Conservation (phyloP, 1,139 yeast species). For the Lodderomyces beijingensis region DNA sequence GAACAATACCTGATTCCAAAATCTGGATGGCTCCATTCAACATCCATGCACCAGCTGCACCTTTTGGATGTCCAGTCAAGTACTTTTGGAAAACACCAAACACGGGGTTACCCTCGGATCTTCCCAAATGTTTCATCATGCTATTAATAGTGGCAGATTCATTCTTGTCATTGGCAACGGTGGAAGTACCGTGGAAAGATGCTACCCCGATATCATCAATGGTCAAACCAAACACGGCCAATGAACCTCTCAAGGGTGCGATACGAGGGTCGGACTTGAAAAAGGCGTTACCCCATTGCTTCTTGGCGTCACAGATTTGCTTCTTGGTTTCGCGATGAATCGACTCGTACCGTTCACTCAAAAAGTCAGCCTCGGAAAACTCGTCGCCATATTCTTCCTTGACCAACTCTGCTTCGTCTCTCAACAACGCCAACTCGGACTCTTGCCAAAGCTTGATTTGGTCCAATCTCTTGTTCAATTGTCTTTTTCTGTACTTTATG, state of each 20-base stretch:
- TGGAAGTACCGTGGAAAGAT: slow-evolving; percentile 99
- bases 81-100: slow-evolving; percentile 98
- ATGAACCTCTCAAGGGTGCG: slow-evolving; percentile 95
- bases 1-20: slow-evolving; percentile 87
- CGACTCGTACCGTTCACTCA: slow-evolving; percentile 83
- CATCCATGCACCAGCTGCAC: slow-evolving; percentile 99
- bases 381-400: slow-evolving; percentile 62
- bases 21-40: slow-evolving; percentile 96
- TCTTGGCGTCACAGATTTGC: slow-evolving; percentile 85
- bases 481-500: slow-evolving; percentile 92
- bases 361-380: slow-evolving; percentile 51
- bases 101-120: slow-evolving; percentile 96
- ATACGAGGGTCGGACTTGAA: slow-evolving; percentile 87
- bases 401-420: slow-evolving; percentile 50
- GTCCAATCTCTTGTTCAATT: slow-evolving; percentile 69
- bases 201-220: slow-evolving; percentile 95
- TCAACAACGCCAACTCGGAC: slow-evolving; percentile 58
- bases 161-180: slow-evolving; percentile 97
- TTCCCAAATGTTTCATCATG: slow-evolving; percentile 94
- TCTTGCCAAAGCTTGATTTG: slow-evolving; percentile 87
- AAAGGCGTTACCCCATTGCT: slow-evolving; percentile 95
- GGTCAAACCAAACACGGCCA: slow-evolving; percentile 88
- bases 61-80: slow-evolving; percentile 99
- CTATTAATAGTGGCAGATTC: slow-evolving; percentile 86
- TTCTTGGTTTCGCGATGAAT: slow-evolving; percentile 78